Evolutionary conservation across 805 yeast species (phyloP).

Genomic region (Candida adriatica): DNA sequence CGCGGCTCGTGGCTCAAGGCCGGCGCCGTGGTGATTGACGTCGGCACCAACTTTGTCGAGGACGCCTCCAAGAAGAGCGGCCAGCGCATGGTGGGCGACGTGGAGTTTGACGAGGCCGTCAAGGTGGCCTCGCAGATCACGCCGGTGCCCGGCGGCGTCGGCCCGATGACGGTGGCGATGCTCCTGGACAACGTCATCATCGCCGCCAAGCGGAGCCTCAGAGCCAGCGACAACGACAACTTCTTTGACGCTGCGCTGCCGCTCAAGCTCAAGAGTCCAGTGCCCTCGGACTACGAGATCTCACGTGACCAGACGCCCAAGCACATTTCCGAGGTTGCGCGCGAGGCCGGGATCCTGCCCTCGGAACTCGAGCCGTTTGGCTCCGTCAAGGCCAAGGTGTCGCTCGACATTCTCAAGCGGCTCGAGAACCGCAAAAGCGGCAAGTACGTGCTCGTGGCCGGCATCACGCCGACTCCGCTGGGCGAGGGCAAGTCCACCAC

Average conservation of each 20-base stretch:
- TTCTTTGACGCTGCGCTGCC: constrained; percentile 41
- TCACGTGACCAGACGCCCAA: constrained; percentile 73
- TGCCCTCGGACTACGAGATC: constrained; percentile 75
- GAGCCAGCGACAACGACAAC: constrained; percentile 16
- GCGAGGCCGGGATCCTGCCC: constrained; percentile 49
- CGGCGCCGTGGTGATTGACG: constrained; percentile 70
- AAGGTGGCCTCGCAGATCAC: constrained; percentile 55
- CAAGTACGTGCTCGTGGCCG: constrained; percentile 69
- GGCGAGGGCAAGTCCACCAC: constrained; percentile 87
- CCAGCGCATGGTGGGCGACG: constrained; percentile 70
- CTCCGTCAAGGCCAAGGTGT: constrained; percentile 69
- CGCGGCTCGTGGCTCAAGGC: constrained; percentile 68
- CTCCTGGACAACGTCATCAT: constrained; percentile 62
- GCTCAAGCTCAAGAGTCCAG: constrained; percentile 53
- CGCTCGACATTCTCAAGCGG: constrained; percentile 55
- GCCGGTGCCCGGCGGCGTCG: constrained; percentile 93
- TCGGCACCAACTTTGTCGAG: constrained; percentile 71
- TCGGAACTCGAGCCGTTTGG: constrained; percentile 75
- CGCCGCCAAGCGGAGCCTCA: constrained; percentile 48
- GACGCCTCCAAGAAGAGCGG: constrained; percentile 66
- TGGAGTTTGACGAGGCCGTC: constrained; percentile 53
- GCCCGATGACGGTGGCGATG: constrained; percentile 89
- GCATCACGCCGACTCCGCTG: constrained; percentile 80
- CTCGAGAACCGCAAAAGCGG: constrained; percentile 55
- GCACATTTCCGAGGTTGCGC: constrained; percentile 59